Evolutionary conservation across 257 asterid genomes (phyloP).

Genomic region (Solanum ossicruentum): DNA sequence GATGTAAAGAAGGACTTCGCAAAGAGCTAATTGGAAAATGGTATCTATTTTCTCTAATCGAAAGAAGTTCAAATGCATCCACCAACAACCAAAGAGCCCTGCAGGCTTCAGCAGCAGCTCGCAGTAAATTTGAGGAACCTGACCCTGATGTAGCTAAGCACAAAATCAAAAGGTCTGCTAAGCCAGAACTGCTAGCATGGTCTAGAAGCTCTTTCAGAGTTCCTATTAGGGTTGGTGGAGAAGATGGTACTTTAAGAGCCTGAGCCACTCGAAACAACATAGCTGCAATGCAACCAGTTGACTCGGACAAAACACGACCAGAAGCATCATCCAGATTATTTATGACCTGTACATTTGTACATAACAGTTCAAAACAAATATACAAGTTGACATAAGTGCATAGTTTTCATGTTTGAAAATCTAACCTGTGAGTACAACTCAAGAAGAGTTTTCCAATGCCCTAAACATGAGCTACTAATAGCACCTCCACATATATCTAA

Average conservation of each 20-base stretch:
- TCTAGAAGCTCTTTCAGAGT: slow-evolving; percentile 47
- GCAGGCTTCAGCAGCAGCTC: slow-evolving; percentile 96
- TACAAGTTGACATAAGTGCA: background rate
- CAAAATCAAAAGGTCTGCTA: slow-evolving; percentile 47
- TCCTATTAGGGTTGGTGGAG: slow-evolving; percentile 31
- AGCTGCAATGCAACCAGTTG: slow-evolving; percentile 74
- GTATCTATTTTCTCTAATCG: slow-evolving; percentile 23
- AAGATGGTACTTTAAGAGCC: slow-evolving; percentile 50
- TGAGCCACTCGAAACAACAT: slow-evolving; percentile 63
- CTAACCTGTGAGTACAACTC: slow-evolving; percentile 75
- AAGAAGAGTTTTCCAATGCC: slow-evolving; percentile 63
- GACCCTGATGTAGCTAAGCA: slow-evolving; percentile 89
- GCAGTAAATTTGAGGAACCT: slow-evolving; percentile 74
- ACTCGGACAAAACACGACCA: slow-evolving; percentile 68
- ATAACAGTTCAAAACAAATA: slow-evolving; percentile 8
- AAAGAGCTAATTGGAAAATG: slow-evolving; percentile 59
- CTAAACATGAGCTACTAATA: slow-evolving; percentile 38
- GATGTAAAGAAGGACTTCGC: slow-evolving; percentile 34
- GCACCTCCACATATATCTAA: slow-evolving; percentile 49
- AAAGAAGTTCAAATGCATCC: slow-evolving; percentile 60
- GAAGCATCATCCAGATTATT: slow-evolving; percentile 49
- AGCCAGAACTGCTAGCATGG: slow-evolving; percentile 59
- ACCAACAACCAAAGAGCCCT: slow-evolving; percentile 74
- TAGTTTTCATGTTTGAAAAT: background rate
- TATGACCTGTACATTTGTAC: slow-evolving; percentile 43